Conservation (phyloP, 495 filamentous ascomycete genomes). For the Pyrenula aspistea region DNA sequence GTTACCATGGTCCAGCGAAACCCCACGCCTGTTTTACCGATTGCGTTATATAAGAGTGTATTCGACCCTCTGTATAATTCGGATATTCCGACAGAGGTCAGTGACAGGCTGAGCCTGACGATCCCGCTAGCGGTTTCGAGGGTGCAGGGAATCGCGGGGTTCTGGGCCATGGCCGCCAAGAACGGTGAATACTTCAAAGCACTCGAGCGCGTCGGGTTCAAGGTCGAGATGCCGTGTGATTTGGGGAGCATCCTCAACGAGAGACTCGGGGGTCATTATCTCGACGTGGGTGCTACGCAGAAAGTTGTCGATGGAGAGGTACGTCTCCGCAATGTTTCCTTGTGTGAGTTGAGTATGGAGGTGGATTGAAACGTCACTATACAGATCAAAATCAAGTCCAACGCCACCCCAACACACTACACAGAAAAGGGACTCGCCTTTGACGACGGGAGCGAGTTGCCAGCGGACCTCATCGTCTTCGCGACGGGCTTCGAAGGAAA, state of each 20-base stretch:
- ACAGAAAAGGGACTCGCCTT: constrained; percentile 20
- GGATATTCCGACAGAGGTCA: constrained; percentile 12
- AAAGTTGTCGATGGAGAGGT: constrained; percentile 17
- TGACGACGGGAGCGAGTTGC: constrained; percentile 19
- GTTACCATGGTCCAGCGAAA: constrained; percentile 30
- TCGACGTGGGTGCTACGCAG: constrained; percentile 25
- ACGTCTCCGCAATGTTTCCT: background rate
- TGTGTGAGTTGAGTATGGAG: background rate
- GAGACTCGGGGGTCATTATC: constrained; percentile 25
- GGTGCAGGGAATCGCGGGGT: background rate
- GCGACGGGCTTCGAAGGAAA: constrained; percentile 24
- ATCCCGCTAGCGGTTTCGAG: constrained; percentile 12
- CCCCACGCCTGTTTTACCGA: constrained; percentile 9
- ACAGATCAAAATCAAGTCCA: constrained; percentile 21
- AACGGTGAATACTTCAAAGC: constrained; percentile 14
- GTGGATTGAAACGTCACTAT: background rate
- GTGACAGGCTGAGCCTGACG: constrained; percentile 14
- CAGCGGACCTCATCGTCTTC: constrained; percentile 25
- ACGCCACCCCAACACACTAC: constrained; percentile 14
- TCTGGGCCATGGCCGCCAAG: background rate
- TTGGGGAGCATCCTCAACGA: constrained; percentile 14
- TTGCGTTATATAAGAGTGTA: background rate
- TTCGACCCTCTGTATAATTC: constrained; percentile 15
- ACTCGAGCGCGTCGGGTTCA: constrained; percentile 20
- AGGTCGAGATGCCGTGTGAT: constrained; percentile 16